Evolutionary conservation across 495 filamentous ascomycete species (phyloP), one percentile per base, ranked within the genome.

Genomic region (Penicillium canariense): DNA sequence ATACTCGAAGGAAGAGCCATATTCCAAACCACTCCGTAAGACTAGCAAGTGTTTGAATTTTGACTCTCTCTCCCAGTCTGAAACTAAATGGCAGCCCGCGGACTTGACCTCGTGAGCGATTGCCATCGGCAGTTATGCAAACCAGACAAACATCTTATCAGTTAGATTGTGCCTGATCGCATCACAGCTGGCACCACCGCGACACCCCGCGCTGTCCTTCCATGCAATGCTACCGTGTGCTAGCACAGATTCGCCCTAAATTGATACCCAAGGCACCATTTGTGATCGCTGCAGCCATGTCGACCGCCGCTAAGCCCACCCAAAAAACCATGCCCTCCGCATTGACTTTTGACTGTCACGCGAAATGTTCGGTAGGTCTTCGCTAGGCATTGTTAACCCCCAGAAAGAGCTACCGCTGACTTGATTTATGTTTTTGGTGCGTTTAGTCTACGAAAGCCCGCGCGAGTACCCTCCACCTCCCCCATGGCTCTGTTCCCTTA

Each of bases 381-480:
- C 34, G 42, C 25, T 42, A 35, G 9, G 48, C 22, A 30, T 32
- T 30, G 28, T 25, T 32, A 14, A 36, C 6, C 23, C 17, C 22
- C 15, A 17, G 10, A 30, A 5, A 32, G 17, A 15, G 11, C 34
- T 50, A 51, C 48, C 30, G 44, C 32, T 22, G 39, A 22, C 38
- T 30, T 17, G 17, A 46, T 23, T 20, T 5, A 26, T 14, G 14
- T n/a, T 15, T 15, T 32, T 0, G 8, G 8, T 38, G 43, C 18
- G 26, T 1, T 30, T 67, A 98, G 94, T 93, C 88, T 38, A 97
- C 94, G 3, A 91, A 93, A 81, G 94, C 94, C 11, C 87, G 94
- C 57, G 94, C 94, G n/a, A 90, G 92, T 50, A 84, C 85, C 50
- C 82, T 99, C 42, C 84, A 85, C 11, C 85, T 99, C 1, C 94